Conservation (phyloP, 2,329 filamentous ascomycete genomes). For the Curvularia sp. region DNA sequence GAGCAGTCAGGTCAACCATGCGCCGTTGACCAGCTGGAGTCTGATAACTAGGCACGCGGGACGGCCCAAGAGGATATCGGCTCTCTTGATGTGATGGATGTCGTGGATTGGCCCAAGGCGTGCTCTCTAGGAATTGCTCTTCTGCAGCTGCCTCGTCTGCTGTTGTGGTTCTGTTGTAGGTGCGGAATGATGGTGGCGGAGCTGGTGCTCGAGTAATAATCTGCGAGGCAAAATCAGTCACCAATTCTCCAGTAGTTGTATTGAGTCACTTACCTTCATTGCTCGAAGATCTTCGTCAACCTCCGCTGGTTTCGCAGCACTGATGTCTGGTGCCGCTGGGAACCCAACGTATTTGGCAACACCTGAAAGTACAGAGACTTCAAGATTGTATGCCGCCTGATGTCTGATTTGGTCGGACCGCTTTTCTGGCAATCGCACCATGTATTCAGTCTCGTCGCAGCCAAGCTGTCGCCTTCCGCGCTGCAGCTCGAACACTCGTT, state of each 20-base stretch:
- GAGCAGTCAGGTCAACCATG: slow-evolving; percentile 43
- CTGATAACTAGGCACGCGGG: slow-evolving; percentile 43
- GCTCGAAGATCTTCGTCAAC: slow-evolving; percentile 86
- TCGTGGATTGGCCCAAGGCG: slow-evolving; percentile 90
- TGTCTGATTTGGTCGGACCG: slow-evolving; percentile 80
- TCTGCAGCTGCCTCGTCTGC: slow-evolving; percentile 69
- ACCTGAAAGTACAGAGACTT: slow-evolving; percentile 89
- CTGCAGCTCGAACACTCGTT: slow-evolving; percentile 92
- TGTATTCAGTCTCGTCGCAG: slow-evolving; percentile 80
- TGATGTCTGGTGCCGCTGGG: slow-evolving; percentile 88
- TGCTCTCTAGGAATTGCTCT: slow-evolving; percentile 87
- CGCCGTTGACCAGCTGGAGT: slow-evolving; percentile 49
- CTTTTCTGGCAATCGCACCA: slow-evolving; percentile 79
- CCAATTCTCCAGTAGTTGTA: slow-evolving; percentile 18
- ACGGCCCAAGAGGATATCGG: slow-evolving; percentile 39
- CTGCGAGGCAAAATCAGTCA: slow-evolving; percentile 39
- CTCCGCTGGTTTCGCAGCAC: slow-evolving; percentile 73
- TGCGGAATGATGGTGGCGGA: slow-evolving; percentile 43
- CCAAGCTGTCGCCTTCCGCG: slow-evolving; percentile 81
- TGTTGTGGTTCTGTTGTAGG: slow-evolving; percentile 47
- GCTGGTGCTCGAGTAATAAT: slow-evolving; percentile 44
- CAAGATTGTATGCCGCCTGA: slow-evolving; percentile 90
- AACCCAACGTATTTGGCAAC: slow-evolving; percentile 96
- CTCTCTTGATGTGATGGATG: slow-evolving; percentile 50
- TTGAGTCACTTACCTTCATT: slow-evolving; percentile 74